A percentile compares a stretch with the other conserved stretches of the same genome.
These are phyloP conservation scores for Claviceps paspali DNA, from an alignment of 2,329 filamentous ascomycete species.

Conservation along the genomic window DNA sequence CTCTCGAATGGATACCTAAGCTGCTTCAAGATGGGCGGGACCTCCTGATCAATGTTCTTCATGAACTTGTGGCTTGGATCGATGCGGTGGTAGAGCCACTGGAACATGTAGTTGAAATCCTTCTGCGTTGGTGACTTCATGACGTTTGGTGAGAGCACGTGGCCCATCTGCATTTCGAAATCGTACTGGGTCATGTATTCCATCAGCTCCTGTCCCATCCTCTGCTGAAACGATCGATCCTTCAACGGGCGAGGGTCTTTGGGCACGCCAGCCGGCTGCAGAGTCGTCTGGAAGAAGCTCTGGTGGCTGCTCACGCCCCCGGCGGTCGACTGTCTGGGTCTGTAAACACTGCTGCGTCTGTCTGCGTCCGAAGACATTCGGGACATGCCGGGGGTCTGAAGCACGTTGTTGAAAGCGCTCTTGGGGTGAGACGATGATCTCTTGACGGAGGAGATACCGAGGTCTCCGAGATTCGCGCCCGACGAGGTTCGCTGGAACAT, in stretches of 20 bases:
- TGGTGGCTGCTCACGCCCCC: slow-evolving; percentile 57
- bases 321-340: slow-evolving; percentile 48
- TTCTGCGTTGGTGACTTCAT: slow-evolving; percentile 93
- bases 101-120: slow-evolving; percentile 95
- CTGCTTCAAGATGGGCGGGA: slow-evolving; percentile 83
- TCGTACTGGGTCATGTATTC: slow-evolving; percentile 89
- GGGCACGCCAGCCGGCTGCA: slow-evolving; percentile 66
- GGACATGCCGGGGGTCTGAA: slow-evolving; percentile 37
- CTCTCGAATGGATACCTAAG: slow-evolving; percentile 89
- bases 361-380: slow-evolving; percentile 37
- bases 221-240: slow-evolving; percentile 63
- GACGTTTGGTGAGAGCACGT: slow-evolving; percentile 77
- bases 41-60: slow-evolving; percentile 90
- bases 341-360: slow-evolving; percentile 71
- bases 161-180: slow-evolving; percentile 96
- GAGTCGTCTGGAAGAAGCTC: slow-evolving; percentile 86
- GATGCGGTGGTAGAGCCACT: slow-evolving; percentile 93
- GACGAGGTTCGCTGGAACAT: slow-evolving; percentile 76
- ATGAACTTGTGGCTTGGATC: slow-evolving; percentile 88
- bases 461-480: slow-evolving; percentile 62
- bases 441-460: slow-evolving; percentile 71
- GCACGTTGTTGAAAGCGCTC: slow-evolving; percentile 18
- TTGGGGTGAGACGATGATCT: slow-evolving; percentile 72
- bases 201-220: slow-evolving; percentile 75
- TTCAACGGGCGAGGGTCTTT: slow-evolving; percentile 75